Evolutionary conservation across 1,284 basidiomycete species (phyloP), one percentile per base, ranked within the genome.

Genomic region (Marasmius oreades): DNA sequence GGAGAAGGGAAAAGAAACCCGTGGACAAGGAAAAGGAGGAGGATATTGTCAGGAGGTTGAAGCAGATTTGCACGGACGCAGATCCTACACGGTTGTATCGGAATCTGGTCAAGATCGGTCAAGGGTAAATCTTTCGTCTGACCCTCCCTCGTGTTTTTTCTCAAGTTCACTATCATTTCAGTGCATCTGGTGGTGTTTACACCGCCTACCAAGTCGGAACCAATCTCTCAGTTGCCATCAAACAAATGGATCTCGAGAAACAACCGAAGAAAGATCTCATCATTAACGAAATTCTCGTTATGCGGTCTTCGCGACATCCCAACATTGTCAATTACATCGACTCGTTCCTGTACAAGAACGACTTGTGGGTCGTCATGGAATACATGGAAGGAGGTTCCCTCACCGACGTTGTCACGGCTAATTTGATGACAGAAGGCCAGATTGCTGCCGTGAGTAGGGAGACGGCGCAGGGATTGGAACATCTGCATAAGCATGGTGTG

Each of bases 281-380:
- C 77, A 98, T 99, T 77, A 99, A 99, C 75, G 97, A 99, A 74
- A 98, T 99, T 62, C 85, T 98, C 63, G 95, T 98, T 69, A 98
- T 99, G 96, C 92, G 94, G 45, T 90, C 95, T 48, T 95, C 92
- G 16, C 82, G 92, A 36, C 96, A 99, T 70, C 92, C 92, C 18
- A 99, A 99, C 72, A 98, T 99, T 65, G 97, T 99, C 77, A 99
- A 98, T 73, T 99, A 93, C 74, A 98, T 98, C 67, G 97, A 99
- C 73, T 97, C 95, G 14, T 99, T 98, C 82, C 75, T 99, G 42
- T 85, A 95, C 78, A 94, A 93, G 78, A 98, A 97, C 69, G 96
- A 98, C 69, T 81, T 99, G 2, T 99, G 97, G 97, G 96, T 98
- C 51, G 94, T 99, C 57, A 99, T 98, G 95, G 95, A 99, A 78